phyloP scores from a whole-genome alignment of 2,329 filamentous ascomycete genomes.

The Bretziella fagacearum region DNA sequence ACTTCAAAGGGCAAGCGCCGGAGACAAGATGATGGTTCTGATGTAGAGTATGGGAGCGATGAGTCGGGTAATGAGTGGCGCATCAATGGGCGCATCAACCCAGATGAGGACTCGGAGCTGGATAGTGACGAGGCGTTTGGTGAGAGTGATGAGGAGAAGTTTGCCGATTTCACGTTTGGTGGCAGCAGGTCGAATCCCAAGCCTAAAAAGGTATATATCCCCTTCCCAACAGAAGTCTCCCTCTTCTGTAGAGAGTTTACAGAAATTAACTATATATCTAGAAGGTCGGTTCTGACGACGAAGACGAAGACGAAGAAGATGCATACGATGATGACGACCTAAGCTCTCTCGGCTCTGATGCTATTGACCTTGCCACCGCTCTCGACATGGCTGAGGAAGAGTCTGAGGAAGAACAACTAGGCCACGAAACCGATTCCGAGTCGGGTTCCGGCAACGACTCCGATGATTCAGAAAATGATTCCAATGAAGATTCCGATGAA shows the following conservation, averaged over 20 bases:
- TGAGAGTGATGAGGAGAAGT: conserved; percentile 71
- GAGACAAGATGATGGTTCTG: conserved; percentile 27
- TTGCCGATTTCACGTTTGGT: conserved; percentile 51
- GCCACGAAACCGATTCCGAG: conserved; percentile 28
- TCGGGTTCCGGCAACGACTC: conserved; percentile 27
- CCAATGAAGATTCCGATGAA: conserved; percentile 29
- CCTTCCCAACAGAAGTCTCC: too few species aligned
- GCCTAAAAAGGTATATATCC: conserved; percentile 19
- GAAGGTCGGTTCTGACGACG: conserved; percentile 36
- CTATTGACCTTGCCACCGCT: conserved; percentile 40
- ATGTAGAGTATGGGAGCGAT: conserved; percentile 60
- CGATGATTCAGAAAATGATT: conserved; percentile 18
- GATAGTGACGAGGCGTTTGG: conserved; percentile 69
- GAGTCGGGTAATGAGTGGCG: conserved; percentile 76
- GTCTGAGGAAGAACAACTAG: conserved; percentile 30
- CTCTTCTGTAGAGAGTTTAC: too few species aligned
- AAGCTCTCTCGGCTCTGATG: conserved; percentile 40
- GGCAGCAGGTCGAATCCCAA: conserved; percentile 28
- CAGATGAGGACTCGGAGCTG: conserved; percentile 46
- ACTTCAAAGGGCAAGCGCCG: conserved; percentile 26
- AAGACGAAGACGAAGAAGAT: conserved; percentile 31
- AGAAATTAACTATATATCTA: conserved; percentile 4
- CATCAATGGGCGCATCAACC: conserved; percentile 42
- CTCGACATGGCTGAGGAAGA: conserved; percentile 36
- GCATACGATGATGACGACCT: conserved; percentile 33